Evolutionary conservation across 2,329 filamentous ascomycete species (phyloP), one percentile per base, ranked within the genome.

Genomic region (Cylindrodendrum hubeiense): DNA sequence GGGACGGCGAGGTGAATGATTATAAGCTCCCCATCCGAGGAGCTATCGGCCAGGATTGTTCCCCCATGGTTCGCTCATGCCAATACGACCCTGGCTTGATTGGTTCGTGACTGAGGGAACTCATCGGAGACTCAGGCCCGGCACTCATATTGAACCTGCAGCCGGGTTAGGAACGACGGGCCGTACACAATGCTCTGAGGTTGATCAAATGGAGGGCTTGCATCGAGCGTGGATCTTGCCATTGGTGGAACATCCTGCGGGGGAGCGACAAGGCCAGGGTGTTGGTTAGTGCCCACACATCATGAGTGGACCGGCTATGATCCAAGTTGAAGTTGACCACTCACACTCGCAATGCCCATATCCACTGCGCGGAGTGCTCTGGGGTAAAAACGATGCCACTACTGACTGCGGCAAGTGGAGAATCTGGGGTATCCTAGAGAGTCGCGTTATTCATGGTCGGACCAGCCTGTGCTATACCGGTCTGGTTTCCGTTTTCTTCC

Each of bases 191-290:
- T 60, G 19, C 30, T 49, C 37, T 58, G 43, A 50, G 52, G 57
- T 46, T 21, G 19, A 37, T 4, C 30, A 15, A 13, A 55, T 28
- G 43, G 59, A 63, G 60, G 26, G 53, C 56, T 60, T 43, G 47
- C 30, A 12, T 43, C 30, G 34, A 41, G 43, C 17, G 13, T 10
- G 47, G 24, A 37, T 28, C 26, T 12, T 24, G 13, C 54, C 22
- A 74, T 74, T 74, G 72, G 72, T 74, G 72, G 72, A 74, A 74
- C 62, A 74, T 69, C 63, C 34, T 65, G 65, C 61, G 54, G 66
- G 62, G 59, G 34, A 49, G n/a, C 33, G 24, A 61, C 43, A 41
- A 54, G 41, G 46, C 39, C 30, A 52, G 41, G 44, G 26, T 49
- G 22, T 51, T 41, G 58, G 53, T 50, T 54, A 59, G 66, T 41